Evolutionary conservation across 1,284 basidiomycete genomes (phyloP).

Genomic region (Trametes versicolor): DNA sequence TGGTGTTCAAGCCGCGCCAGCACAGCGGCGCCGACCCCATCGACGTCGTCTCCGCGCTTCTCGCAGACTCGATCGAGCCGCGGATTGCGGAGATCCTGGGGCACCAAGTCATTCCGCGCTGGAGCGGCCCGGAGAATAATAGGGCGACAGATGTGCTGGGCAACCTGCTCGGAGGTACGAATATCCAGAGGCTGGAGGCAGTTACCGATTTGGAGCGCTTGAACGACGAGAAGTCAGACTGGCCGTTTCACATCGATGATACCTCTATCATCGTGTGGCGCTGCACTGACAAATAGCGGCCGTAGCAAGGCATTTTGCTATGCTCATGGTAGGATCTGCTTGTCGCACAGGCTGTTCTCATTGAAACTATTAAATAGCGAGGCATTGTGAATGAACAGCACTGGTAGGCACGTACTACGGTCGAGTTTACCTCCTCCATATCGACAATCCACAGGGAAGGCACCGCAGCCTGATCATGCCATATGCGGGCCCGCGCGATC

Average conservation of each 20-base stretch:
- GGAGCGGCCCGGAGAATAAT: constrained; percentile 15
- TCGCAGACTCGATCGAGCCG: constrained; percentile 14
- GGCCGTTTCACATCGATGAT: constrained; percentile 21
- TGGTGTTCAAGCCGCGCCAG: constrained; percentile 3
- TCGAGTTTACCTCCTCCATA: too few relatives aligned
- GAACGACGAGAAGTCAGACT: neutral
- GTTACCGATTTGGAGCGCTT: constrained; percentile 14
- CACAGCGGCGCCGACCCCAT: constrained; percentile 12
- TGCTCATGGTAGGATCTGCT: too few relatives aligned
- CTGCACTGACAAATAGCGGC: neutral
- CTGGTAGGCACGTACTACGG: too few relatives aligned
- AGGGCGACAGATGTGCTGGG: constrained; percentile 18
- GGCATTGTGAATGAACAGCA: too few relatives aligned
- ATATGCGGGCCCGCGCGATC: too few relatives aligned
- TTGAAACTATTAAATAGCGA: too few relatives aligned
- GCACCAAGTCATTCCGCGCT: constrained; percentile 3
- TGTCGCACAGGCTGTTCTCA: too few relatives aligned
- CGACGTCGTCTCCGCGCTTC: constrained; percentile 15
- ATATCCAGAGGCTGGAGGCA: constrained; percentile 11
- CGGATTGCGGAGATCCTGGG: constrained; percentile 5
- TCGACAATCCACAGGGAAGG: too few relatives aligned
- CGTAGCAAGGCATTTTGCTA: neutral
- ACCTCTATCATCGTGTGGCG: constrained; percentile 11
- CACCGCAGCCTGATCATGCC: too few relatives aligned
- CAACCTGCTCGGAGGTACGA: constrained; percentile 19